Evolutionary conservation across 2,329 filamentous ascomycete genomes (phyloP).

Genomic region (Colletotrichum zoysiae): DNA sequence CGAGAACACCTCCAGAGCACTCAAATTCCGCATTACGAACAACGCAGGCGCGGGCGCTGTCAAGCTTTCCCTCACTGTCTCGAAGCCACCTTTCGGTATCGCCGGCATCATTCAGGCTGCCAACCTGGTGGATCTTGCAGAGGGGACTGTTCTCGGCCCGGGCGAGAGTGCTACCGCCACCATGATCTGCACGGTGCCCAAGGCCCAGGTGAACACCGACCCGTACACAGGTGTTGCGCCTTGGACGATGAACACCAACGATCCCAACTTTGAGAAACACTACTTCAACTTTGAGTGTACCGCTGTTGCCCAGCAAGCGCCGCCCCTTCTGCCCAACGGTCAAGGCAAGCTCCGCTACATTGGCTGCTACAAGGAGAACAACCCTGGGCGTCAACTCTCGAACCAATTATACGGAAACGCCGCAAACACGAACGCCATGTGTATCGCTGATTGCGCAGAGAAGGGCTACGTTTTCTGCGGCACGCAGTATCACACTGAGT

Average conservation of each 20-base stretch:
- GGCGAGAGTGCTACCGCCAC: slow-evolving; percentile 65
- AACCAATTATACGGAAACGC: slow-evolving; percentile 56
- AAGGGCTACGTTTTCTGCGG: slow-evolving; percentile 58
- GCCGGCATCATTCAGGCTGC: slow-evolving; percentile 65
- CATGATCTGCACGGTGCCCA: slow-evolving; percentile 67
- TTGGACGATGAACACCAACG: slow-evolving; percentile 71
- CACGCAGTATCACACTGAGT: slow-evolving; percentile 64
- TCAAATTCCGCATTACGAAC: slow-evolving; percentile 68
- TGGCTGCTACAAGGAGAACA: slow-evolving; percentile 69
- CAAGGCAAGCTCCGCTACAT: slow-evolving; percentile 64
- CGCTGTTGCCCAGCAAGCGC: slow-evolving; percentile 65
- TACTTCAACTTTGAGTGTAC: slow-evolving; percentile 64
- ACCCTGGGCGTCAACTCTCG: slow-evolving; percentile 64
- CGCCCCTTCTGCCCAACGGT: slow-evolving; percentile 59
- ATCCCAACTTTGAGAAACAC: slow-evolving; percentile 65
- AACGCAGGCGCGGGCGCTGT: slow-evolving; percentile 59
- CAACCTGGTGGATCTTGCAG: slow-evolving; percentile 69
- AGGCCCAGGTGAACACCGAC: slow-evolving; percentile 68
- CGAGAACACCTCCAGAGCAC: slow-evolving; percentile 60
- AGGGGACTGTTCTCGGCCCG: slow-evolving; percentile 64
- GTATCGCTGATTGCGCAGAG: slow-evolving; percentile 58
- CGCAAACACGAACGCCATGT: slow-evolving; percentile 58
- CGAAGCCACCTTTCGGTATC: slow-evolving; percentile 70
- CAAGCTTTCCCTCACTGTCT: slow-evolving; percentile 67
- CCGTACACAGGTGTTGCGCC: slow-evolving; percentile 60